Evolutionary conservation across 768 basidiomycete genomes (phyloP).

Genomic region (Pleurotus salmoneostramineus): DNA sequence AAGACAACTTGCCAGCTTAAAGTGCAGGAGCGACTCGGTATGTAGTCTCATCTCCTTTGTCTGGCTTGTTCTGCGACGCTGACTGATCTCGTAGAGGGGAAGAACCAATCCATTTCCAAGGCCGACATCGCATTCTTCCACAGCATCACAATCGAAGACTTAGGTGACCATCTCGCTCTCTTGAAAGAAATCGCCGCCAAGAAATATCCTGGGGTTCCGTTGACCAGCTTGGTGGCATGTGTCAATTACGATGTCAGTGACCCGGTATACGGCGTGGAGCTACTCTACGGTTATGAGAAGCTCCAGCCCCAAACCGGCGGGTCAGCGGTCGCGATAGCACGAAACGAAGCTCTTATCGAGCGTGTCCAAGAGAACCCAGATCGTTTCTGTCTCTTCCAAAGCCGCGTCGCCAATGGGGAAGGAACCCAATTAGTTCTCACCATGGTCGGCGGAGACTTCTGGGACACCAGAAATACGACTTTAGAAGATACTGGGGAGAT

Average conservation of each 20-base stretch:
- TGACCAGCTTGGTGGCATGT: constrained; percentile 23
- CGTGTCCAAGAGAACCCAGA: constrained; percentile 28
- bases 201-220: constrained; percentile 19
- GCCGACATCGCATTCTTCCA: constrained; percentile 29
- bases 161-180: constrained; percentile 20
- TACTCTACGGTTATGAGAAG: constrained; percentile 21
- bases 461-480: constrained; percentile 12
- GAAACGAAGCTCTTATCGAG: constrained; percentile 33
- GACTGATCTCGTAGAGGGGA: constrained; percentile 21
- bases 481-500: neutral
- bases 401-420: constrained; percentile 26
- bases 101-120: constrained; percentile 26
- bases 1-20: constrained; percentile 32
- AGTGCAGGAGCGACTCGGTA: constrained; percentile 30
- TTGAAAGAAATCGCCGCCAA: constrained; percentile 21
- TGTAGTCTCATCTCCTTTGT: neutral
- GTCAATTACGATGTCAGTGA: constrained; percentile 31
- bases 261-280: constrained; percentile 19
- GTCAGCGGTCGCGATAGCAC: constrained; percentile 24
- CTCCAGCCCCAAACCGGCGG: constrained; percentile 11
- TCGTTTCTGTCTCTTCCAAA: constrained; percentile 27
- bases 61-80: neutral
- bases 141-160: constrained; percentile 28
- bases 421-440: constrained; percentile 24
- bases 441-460: constrained; percentile 26